These are phyloP conservation scores for Dissophora ornata DNA, from an alignment of 192 early-diverging fungal species.

Conservation along the genomic window DNA sequence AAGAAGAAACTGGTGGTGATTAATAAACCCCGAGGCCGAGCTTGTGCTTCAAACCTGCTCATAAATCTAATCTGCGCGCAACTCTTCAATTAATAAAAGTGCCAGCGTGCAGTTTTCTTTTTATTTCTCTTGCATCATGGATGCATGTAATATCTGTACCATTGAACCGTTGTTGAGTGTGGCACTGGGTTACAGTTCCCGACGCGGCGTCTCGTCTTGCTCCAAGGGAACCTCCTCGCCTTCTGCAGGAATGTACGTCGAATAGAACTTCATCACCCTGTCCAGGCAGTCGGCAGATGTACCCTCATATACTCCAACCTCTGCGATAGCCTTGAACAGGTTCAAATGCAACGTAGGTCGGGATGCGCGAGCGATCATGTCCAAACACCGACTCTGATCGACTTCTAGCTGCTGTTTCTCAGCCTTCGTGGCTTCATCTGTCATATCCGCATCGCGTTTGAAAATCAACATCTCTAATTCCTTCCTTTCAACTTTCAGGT, in stretches of 20 bases:
- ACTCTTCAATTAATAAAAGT: too few species aligned
- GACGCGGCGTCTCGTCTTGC: too few species aligned
- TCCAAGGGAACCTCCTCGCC: constrained; percentile 10
- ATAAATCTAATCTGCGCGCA: too few species aligned
- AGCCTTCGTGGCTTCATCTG: neutral
- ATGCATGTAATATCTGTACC: too few species aligned
- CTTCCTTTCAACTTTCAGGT: neutral
- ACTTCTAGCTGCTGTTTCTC: neutral
- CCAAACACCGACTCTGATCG: neutral
- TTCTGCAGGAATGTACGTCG: neutral
- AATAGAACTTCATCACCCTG: neutral
- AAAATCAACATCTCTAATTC: neutral
- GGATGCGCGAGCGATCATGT: neutral
- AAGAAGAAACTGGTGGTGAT: too few species aligned
- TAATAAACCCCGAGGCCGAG: too few species aligned
- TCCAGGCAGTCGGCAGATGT: neutral
- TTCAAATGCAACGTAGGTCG: constrained; percentile 5
- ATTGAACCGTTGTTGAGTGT: too few species aligned
- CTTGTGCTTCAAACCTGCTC: too few species aligned
- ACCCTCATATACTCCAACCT: constrained; percentile 11
- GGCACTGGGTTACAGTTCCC: too few species aligned
- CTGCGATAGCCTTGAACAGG: constrained; percentile 12
- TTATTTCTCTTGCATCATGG: too few species aligned
- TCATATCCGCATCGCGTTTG: neutral
- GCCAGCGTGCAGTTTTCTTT: too few species aligned